Evolutionary conservation across 352 stramenopile species (phyloP).

Genomic region (Phytophthora sp.): DNA sequence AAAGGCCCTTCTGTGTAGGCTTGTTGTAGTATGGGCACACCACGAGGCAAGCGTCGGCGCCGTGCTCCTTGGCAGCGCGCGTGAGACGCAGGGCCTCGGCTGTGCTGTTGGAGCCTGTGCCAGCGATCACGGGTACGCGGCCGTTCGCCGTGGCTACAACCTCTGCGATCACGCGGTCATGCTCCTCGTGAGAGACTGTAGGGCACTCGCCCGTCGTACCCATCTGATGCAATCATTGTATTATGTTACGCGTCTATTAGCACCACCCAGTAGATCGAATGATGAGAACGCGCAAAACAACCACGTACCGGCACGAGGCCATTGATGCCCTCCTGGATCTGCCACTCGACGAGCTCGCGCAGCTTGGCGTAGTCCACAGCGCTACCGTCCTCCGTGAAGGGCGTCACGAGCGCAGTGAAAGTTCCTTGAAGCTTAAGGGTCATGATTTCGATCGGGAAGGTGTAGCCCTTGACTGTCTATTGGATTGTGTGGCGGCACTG

Average conservation of each 20-base stretch:
- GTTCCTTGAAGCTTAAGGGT: conserved; percentile 73
- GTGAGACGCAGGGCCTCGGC: conserved; percentile 87
- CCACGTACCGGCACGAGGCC: conserved; percentile 92
- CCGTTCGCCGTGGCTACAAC: conserved; percentile 82
- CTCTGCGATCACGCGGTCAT: conserved; percentile 93
- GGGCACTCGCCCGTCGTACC: conserved; percentile 98
- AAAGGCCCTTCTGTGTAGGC: conserved; percentile 95
- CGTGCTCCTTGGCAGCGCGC: conserved; percentile 90
- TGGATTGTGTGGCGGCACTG: conserved; percentile 33
- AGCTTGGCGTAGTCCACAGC: conserved; percentile 95
- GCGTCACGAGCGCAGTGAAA: conserved; percentile 96
- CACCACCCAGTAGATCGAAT: not conserved
- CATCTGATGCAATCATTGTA: conserved; percentile 56
- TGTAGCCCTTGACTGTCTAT: conserved; percentile 31
- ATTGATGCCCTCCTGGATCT: conserved; percentile 95
- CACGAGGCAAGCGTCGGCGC: conserved; percentile 94
- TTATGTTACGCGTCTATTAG: not conserved
- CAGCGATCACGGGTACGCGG: conserved; percentile 94
- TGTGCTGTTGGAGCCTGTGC: conserved; percentile 96
- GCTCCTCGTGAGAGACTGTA: conserved; percentile 94
- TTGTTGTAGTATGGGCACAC: conserved; percentile 99
- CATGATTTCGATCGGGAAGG: conserved; percentile 38
- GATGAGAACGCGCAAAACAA: not conserved
- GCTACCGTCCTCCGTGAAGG: conserved; percentile 92
- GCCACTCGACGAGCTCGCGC: conserved; percentile 90